phyloP scores from a whole-genome alignment of 371 early-diverging fungal species.

The Apophysomyces variabilis region DNA sequence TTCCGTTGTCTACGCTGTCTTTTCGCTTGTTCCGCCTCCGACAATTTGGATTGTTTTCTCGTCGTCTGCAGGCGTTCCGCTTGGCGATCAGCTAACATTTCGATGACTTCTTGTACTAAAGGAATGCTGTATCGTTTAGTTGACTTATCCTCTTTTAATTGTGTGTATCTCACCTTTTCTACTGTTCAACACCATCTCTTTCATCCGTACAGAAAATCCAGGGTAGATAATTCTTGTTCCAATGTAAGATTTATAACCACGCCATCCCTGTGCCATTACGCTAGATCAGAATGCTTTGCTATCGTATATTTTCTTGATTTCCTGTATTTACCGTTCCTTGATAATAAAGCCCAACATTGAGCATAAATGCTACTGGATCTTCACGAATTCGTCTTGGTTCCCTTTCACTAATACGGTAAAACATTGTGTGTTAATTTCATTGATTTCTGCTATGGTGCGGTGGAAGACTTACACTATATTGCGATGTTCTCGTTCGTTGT shows the following conservation, averaged over 20 bases:
- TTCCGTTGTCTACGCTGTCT: constrained; percentile 35
- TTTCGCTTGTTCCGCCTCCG: constrained; percentile 16
- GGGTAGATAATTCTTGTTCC: constrained; percentile 77
- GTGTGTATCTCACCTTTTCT: constrained; percentile 4
- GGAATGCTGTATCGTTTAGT: neutral
- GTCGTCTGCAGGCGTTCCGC: constrained; percentile 17
- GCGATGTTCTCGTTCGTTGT: constrained; percentile 23
- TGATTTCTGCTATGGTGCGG: neutral
- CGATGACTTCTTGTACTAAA: constrained; percentile 26
- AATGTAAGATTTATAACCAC: constrained; percentile 80
- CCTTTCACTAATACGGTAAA: constrained; percentile 47
- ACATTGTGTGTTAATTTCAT: neutral
- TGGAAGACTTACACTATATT: constrained; percentile 23
- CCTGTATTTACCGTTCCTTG: constrained; percentile 64
- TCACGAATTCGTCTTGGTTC: constrained; percentile 72
- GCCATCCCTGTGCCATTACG: constrained; percentile 66
- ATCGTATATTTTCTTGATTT: constrained; percentile 12
- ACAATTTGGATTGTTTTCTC: constrained; percentile 22
- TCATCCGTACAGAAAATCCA: constrained; percentile 67
- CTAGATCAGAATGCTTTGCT: neutral
- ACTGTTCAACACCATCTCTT: constrained; percentile 51
- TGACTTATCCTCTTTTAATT: neutral
- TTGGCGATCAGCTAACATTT: constrained; percentile 26
- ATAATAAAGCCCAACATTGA: constrained; percentile 72
- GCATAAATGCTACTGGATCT: constrained; percentile 81